Conservation (phyloP, 164 flowering plant species). For the Aristolochia fimbriata region DNA sequence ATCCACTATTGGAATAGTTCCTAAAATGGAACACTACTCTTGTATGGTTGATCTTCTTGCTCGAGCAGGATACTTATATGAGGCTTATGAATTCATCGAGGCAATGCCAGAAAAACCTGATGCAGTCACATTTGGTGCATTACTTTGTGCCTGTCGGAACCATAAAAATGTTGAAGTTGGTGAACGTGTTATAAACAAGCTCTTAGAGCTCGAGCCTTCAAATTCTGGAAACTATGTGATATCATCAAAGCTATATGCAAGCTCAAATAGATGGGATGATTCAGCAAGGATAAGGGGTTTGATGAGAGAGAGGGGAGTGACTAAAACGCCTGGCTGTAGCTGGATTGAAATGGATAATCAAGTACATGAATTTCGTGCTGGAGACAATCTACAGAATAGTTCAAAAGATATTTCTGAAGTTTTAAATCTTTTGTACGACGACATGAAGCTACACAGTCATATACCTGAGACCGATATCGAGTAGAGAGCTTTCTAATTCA, state of each 20-base stretch:
- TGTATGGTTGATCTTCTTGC: slow-evolving; percentile 63
- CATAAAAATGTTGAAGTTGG: slow-evolving; percentile 32
- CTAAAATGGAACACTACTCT: slow-evolving; percentile 30
- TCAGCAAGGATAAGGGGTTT: slow-evolving; percentile 53
- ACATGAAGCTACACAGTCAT: slow-evolving; percentile 15
- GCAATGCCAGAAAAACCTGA: slow-evolving; percentile 66
- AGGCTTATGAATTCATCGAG: slow-evolving; percentile 55
- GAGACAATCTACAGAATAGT: slow-evolving; percentile 14
- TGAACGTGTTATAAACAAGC: slow-evolving; percentile 33
- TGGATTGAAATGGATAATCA: slow-evolving; percentile 18
- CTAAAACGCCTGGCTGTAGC: slow-evolving; percentile 61
- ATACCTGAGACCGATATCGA: slow-evolving; percentile 5
- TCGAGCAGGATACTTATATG: slow-evolving; percentile 54
- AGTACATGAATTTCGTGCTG: slow-evolving; percentile 19
- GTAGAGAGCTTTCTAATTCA: background rate
- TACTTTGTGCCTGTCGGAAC: slow-evolving; percentile 64
- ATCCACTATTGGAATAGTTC: slow-evolving; percentile 27
- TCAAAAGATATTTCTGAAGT: slow-evolving; percentile 13
- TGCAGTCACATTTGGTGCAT: slow-evolving; percentile 44
- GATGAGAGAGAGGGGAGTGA: slow-evolving; percentile 49
- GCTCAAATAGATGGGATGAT: slow-evolving; percentile 46
- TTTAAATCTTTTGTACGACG: slow-evolving; percentile 6
- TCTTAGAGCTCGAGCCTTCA: slow-evolving; percentile 45
- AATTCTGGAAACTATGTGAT: slow-evolving; percentile 59
- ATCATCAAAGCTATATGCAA: slow-evolving; percentile 58